Base-by-base conservation (phyloP, 1,284 basidiomycete genomes). In the Ustilago tritici region DNA sequence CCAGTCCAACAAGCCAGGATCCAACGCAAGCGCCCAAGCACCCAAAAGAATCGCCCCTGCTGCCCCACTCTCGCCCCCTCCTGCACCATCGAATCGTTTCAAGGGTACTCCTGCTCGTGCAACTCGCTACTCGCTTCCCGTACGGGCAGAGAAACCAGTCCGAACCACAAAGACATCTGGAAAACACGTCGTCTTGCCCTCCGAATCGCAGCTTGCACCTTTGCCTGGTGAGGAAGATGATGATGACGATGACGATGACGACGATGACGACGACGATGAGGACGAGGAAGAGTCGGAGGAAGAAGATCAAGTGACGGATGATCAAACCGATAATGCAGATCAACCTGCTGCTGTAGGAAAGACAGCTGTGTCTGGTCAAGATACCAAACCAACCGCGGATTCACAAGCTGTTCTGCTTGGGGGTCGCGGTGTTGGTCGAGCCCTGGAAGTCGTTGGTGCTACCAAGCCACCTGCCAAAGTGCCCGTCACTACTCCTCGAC, bases 91-190 rank as follows among this genome's bases (percentile, higher is more conserved):
- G 28, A 80, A 71, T 61, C 56, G 76, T 14, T 79, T 80, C 62
- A 85, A 86, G 50, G 84, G 84, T 14, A 86, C 84, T 2, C 84
- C 84, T 0, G 77, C 84, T 32, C 74, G 83, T 15, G 66, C 81
- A 0, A 83, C 78, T 15, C 80, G 83, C 34, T 86, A 86, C 66
- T 85, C 84, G 46, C 72, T 86, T 15, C 84, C 84, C 4, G 84
- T 85, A 4, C 75, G 84, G 7, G 60, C 83, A 9, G 84, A 86
- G 55, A 86, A 85, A 77, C 91, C 66, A 88, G 93, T 87, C 4
- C 90, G 95, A 54, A 93, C 93, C 0, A 95, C 93, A 15, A 98
- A 98, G 88, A 95, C 93, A 1, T 93, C 92, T 0, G 94, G 95
- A 80, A 94, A 94, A 84, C 93, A 96, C 76, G 94, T 98, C 7